Percentiles rank a stretch among this genome's conserved stretches.
Conservation (phyloP, 495 filamentous ascomycete genomes). For the Xylaria cubensis region DNA sequence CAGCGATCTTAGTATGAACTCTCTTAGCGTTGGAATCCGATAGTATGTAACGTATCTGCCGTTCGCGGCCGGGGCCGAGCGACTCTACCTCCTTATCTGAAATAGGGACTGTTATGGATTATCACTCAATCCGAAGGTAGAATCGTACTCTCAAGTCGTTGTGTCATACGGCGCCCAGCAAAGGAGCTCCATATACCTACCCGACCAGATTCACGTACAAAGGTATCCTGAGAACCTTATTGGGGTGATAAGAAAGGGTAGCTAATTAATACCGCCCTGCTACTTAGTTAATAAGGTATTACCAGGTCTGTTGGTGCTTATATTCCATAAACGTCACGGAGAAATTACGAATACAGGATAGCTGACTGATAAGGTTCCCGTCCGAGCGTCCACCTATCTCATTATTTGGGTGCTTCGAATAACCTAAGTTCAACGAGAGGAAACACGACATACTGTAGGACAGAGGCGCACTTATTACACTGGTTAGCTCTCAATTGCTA, state of each 20-base stretch:
- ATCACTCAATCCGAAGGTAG: not conserved
- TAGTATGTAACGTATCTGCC: not conserved
- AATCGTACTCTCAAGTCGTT: not conserved
- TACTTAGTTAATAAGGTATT: not conserved
- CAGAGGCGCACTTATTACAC: not conserved
- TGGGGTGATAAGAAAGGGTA: not conserved
- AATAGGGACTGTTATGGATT: not conserved
- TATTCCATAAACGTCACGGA: not conserved
- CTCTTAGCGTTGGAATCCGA: not conserved
- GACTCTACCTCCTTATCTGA: not conserved
- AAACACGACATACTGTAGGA: not conserved
- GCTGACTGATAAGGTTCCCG: conserved; percentile 8
- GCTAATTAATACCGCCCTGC: not conserved
- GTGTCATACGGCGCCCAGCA: not conserved
- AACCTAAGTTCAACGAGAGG: not conserved
- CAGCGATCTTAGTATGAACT: not conserved
- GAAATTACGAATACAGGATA: conserved; percentile 5
- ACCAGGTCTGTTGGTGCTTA: not conserved
- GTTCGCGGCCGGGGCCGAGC: not conserved
- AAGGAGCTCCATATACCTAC: not conserved
- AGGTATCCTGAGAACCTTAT: not conserved
- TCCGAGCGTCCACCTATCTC: not conserved
- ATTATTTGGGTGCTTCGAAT: not conserved
- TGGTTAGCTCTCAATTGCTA: not conserved
- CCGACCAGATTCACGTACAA: not conserved